These are phyloP conservation scores for Phyllosticta capitalensis DNA, from an alignment of 2,329 filamentous ascomycete genomes.

Conservation along the genomic window DNA sequence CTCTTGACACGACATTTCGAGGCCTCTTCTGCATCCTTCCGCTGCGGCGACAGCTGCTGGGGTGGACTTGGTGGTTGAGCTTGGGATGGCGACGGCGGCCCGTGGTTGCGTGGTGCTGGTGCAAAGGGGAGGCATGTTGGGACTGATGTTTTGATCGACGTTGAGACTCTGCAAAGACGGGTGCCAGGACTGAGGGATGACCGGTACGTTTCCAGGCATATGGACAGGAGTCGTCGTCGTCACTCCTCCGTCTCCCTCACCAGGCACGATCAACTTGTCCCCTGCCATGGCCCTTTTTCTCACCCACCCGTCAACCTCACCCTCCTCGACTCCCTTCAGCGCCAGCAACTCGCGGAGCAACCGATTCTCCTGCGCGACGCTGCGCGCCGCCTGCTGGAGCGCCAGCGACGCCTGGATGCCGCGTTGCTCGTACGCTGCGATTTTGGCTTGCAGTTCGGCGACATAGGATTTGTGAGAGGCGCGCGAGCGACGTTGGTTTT, in stretches of 20 bases:
- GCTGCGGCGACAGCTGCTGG: neutral
- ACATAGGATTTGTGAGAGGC: constrained; percentile 44
- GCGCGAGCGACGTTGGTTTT: constrained; percentile 46
- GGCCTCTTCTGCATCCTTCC: neutral
- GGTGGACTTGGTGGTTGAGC: neutral
- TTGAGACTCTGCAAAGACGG: too few species aligned
- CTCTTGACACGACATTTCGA: neutral
- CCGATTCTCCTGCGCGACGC: constrained; percentile 41
- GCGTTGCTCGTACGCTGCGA: constrained; percentile 40
- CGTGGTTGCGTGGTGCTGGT: too few species aligned
- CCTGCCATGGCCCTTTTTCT: neutral
- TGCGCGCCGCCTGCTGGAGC: constrained; percentile 45
- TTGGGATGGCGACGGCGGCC: too few species aligned
- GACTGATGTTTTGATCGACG: too few species aligned
- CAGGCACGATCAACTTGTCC: too few species aligned
- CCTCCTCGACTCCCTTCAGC: neutral
- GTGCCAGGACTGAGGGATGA: too few species aligned
- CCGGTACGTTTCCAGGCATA: too few species aligned
- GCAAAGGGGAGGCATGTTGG: too few species aligned
- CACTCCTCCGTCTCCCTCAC: too few species aligned
- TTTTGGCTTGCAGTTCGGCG: constrained; percentile 15
- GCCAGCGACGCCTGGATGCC: constrained; percentile 42
- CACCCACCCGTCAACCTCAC: neutral
- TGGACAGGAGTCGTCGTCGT: too few species aligned
- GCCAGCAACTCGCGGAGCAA: constrained; percentile 35